These are phyloP conservation scores for Colletotrichum sp. DNA, from an alignment of 2,329 filamentous ascomycete species.

Conservation along the genomic window DNA sequence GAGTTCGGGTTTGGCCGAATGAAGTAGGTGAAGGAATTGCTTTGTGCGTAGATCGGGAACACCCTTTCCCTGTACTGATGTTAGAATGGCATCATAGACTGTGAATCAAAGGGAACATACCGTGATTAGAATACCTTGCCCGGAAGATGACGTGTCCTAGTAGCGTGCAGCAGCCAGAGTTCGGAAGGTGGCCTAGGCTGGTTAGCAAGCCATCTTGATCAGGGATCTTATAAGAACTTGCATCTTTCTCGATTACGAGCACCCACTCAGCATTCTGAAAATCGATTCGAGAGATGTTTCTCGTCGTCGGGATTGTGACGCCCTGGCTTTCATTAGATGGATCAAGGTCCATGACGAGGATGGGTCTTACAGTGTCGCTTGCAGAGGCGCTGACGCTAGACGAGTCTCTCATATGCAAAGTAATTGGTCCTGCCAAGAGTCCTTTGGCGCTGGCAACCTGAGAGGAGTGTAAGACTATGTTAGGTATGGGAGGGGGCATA, in stretches of 20 bases:
- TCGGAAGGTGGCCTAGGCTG: slow-evolving; percentile 71
- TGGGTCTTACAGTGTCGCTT: slow-evolving; percentile 31
- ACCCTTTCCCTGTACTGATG: slow-evolving; percentile 70
- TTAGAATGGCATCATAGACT: not conserved
- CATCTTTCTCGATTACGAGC: slow-evolving; percentile 81
- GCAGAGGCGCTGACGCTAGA: slow-evolving; percentile 29
- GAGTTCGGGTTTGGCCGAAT: slow-evolving; percentile 48
- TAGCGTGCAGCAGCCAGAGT: slow-evolving; percentile 64
- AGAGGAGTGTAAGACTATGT: not conserved
- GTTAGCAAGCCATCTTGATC: slow-evolving; percentile 16
- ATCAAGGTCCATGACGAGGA: not conserved
- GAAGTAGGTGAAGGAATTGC: slow-evolving; percentile 63
- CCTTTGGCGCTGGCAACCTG: slow-evolving; percentile 78
- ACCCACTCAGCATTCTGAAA: slow-evolving; percentile 63
- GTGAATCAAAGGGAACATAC: slow-evolving; percentile 40
- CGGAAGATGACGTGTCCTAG: slow-evolving; percentile 51
- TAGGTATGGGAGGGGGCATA: not conserved
- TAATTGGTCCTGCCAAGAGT: slow-evolving; percentile 64
- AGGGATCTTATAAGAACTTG: slow-evolving; percentile 28
- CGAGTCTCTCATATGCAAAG: slow-evolving; percentile 30
- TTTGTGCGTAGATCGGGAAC: slow-evolving; percentile 79
- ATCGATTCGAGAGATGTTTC: slow-evolving; percentile 53
- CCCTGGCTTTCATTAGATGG: slow-evolving; percentile 47
- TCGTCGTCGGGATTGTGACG: slow-evolving; percentile 60
- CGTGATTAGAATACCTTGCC: slow-evolving; percentile 71